These are phyloP conservation scores for Monascus purpureus DNA, from an alignment of 495 filamentous ascomycete genomes.

Conservation along the genomic window DNA sequence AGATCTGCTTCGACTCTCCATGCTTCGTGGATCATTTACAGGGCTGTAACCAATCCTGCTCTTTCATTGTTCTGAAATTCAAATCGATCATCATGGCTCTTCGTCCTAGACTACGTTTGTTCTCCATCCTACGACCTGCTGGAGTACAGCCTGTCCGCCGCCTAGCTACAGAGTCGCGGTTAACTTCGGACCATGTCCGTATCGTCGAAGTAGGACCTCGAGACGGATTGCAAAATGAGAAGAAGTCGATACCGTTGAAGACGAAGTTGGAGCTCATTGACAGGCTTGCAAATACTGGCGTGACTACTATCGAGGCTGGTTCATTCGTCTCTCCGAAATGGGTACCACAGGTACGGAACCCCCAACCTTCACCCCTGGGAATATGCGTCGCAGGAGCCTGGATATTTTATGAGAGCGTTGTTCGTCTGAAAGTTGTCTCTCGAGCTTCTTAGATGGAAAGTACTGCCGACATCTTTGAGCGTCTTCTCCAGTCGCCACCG, in stretches of 20 bases:
- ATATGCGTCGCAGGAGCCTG: background rate
- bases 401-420: background rate
- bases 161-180: slow-evolving; percentile 32
- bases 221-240: slow-evolving; percentile 95
- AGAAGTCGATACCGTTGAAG: slow-evolving; percentile 58
- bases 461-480: slow-evolving; percentile 65
- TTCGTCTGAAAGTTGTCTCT: background rate
- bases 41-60: no score
- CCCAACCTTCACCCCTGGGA: background rate
- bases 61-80: no score
- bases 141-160: slow-evolving; percentile 9
- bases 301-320: slow-evolving; percentile 83
- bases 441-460: slow-evolving; percentile 63
- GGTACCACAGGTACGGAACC: slow-evolving; percentile 69
- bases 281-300: slow-evolving; percentile 67
- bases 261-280: slow-evolving; percentile 81
- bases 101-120: slow-evolving; percentile 11
- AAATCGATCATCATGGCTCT: slow-evolving; percentile 13
- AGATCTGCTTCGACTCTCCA: background rate
- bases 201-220: slow-evolving; percentile 90
- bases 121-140: slow-evolving; percentile 21
- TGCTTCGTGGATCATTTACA: no score
- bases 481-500: slow-evolving; percentile 49
- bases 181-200: slow-evolving; percentile 39
- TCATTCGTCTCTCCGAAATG: slow-evolving; percentile 95